Conservation (phyloP, 2,329 filamentous ascomycete genomes). For the Dactylellina haptotyla region DNA sequence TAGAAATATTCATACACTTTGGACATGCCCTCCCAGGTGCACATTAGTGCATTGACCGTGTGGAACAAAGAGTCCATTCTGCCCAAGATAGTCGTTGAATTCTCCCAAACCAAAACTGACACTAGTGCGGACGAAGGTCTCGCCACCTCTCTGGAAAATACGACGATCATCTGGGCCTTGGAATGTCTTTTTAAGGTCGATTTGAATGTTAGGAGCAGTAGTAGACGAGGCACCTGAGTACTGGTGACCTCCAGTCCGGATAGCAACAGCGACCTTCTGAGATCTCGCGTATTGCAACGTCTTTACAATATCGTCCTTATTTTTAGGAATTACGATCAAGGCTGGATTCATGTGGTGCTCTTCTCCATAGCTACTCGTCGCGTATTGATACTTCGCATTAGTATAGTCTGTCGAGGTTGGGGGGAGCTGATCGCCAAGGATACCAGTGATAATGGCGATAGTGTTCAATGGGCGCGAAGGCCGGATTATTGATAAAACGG, state of each 20-base stretch:
- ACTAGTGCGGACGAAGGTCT: slow-evolving; percentile 61
- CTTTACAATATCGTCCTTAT: slow-evolving; percentile 63
- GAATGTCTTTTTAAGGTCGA: slow-evolving; percentile 64
- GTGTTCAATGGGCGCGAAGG: slow-evolving; percentile 13
- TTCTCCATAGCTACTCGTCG: slow-evolving; percentile 62
- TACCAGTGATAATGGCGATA: slow-evolving; percentile 22
- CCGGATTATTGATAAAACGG: slow-evolving; percentile 5
- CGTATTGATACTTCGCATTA: slow-evolving; percentile 63
- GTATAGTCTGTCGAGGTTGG: slow-evolving; percentile 54
- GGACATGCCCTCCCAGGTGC: slow-evolving; percentile 65
- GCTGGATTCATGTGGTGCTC: slow-evolving; percentile 64
- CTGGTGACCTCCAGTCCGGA: slow-evolving; percentile 66
- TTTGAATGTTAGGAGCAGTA: slow-evolving; percentile 63
- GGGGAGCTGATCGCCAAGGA: slow-evolving; percentile 15
- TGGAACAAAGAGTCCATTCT: slow-evolving; percentile 64
- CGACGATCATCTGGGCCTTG: slow-evolving; percentile 59
- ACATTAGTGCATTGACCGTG: slow-evolving; percentile 65
- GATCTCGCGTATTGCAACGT: slow-evolving; percentile 63
- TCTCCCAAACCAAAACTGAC: slow-evolving; percentile 63
- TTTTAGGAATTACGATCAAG: slow-evolving; percentile 64
- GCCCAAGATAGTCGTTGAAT: slow-evolving; percentile 63
- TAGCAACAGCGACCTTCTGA: slow-evolving; percentile 63
- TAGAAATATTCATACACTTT: slow-evolving; percentile 61
- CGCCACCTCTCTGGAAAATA: slow-evolving; percentile 60
- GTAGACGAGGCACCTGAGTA: slow-evolving; percentile 67